Evolutionary conservation across 495 filamentous ascomycete species (phyloP).

Genomic region (Neurospora sp.): DNA sequence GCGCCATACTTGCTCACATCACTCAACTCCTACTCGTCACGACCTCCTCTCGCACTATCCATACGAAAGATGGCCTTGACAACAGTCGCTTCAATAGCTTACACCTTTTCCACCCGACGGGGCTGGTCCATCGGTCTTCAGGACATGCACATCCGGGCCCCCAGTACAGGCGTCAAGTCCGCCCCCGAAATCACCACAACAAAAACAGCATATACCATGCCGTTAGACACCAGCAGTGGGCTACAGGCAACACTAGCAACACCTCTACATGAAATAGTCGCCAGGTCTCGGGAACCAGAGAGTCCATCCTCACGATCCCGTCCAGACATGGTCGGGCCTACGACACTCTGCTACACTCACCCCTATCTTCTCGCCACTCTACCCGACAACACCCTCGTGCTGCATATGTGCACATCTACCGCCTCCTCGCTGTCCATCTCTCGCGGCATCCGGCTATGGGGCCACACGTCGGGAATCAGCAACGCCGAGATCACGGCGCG

Average conservation of each 20-base stretch:
- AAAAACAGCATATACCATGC: conserved; percentile 32
- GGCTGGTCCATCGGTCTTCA: conserved; percentile 90
- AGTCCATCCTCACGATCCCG: neutral
- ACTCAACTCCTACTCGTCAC: conserved; percentile 68
- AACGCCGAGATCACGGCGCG: conserved; percentile 76
- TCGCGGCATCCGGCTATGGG: conserved; percentile 72
- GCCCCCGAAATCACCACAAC: conserved; percentile 39
- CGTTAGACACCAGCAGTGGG: conserved; percentile 11
- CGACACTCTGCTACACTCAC: conserved; percentile 75
- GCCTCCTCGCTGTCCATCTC: conserved; percentile 57
- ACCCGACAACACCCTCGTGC: conserved; percentile 82
- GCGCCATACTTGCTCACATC: conserved; percentile 61
- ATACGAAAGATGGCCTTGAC: conserved; percentile 51
- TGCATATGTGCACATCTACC: conserved; percentile 75
- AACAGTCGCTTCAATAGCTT: conserved; percentile 75
- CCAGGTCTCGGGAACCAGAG: neutral
- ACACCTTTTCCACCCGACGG: conserved; percentile 55
- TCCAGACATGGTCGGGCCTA: conserved; percentile 39
- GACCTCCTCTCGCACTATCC: conserved; percentile 70
- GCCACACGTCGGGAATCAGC: conserved; percentile 86
- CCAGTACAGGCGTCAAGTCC: conserved; percentile 13
- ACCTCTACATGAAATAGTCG: neutral
- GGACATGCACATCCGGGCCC: conserved; percentile 55
- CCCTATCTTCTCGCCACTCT: conserved; percentile 86
- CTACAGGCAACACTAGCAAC: conserved; percentile 17